phyloP scores from a whole-genome alignment of 257 asterid genomes.

The Avicennia marina region DNA sequence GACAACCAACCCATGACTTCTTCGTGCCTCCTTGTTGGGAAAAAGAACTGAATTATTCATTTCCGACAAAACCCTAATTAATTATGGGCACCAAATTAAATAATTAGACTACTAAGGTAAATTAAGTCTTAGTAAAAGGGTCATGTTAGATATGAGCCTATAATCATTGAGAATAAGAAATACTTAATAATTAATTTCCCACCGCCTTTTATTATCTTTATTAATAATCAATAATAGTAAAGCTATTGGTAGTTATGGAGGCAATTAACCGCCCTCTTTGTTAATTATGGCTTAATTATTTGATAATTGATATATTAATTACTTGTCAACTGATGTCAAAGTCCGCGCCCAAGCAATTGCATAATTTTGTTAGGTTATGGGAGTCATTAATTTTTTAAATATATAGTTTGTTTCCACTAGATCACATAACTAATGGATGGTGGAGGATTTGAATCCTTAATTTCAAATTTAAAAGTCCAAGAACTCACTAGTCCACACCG shows the following conservation, averaged over 20 bases:
- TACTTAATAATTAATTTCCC: not conserved
- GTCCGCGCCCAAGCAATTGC: not conserved
- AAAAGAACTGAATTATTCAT: not conserved
- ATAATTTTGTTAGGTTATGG: not conserved
- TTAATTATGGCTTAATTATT: conserved; percentile 9
- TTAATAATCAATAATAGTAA: no score
- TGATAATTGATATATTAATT: no score
- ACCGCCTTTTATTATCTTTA: conserved; percentile 11
- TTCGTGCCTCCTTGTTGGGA: conserved; percentile 20
- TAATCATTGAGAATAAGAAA: not conserved
- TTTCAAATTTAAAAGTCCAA: no score
- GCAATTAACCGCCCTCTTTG: conserved; percentile 4
- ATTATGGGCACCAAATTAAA: not conserved
- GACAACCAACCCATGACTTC: conserved; percentile 32
- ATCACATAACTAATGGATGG: no score
- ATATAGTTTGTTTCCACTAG: no score
- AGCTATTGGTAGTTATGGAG: conserved; percentile 12
- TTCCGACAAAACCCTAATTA: not conserved
- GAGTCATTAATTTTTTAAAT: not conserved
- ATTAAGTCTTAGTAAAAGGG: not conserved
- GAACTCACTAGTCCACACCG: no score
- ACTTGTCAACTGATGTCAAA: not conserved
- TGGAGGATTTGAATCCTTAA: no score
- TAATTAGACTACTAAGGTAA: not conserved
- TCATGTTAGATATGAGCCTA: conserved; percentile 8